Conservation (phyloP, 306 rosid genomes). For the Luffa acutangula region DNA sequence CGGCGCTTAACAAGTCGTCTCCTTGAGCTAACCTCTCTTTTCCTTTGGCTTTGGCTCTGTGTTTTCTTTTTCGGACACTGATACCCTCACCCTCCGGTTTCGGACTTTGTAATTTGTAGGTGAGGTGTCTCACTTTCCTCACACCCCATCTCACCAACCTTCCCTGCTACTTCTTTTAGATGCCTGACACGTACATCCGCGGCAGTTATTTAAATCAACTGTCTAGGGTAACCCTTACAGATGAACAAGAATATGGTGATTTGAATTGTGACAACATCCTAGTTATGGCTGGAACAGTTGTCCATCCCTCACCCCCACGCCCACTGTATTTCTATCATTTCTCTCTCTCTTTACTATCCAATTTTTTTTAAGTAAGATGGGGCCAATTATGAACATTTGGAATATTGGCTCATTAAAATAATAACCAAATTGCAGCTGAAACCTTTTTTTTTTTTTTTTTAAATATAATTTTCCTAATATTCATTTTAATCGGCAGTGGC, state of each 20-base stretch:
- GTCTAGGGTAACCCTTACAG: neutral
- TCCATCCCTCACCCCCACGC: conserved; percentile 4
- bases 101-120: neutral
- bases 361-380: neutral
- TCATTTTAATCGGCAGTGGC: neutral
- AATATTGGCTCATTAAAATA: neutral
- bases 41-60: neutral
- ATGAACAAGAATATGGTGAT: neutral
- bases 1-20: conserved; percentile 43
- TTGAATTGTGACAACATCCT: neutral
- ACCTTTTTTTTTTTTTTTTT: neutral
- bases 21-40: neutral
- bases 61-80: conserved; percentile 13
- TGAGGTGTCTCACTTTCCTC: neutral
- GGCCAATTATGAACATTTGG: neutral
- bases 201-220: conserved; percentile 1
- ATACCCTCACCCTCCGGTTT: conserved; percentile 18
- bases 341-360: neutral
- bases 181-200: neutral
- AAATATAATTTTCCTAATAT: neutral
- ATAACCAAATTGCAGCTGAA: neutral
- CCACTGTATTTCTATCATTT: neutral
- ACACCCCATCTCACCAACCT: neutral
- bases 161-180: neutral
- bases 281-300: conserved; percentile 9